Evolutionary conservation across 2,329 filamentous ascomycete genomes (phyloP).

Genomic region (Saccharata proteae): DNA sequence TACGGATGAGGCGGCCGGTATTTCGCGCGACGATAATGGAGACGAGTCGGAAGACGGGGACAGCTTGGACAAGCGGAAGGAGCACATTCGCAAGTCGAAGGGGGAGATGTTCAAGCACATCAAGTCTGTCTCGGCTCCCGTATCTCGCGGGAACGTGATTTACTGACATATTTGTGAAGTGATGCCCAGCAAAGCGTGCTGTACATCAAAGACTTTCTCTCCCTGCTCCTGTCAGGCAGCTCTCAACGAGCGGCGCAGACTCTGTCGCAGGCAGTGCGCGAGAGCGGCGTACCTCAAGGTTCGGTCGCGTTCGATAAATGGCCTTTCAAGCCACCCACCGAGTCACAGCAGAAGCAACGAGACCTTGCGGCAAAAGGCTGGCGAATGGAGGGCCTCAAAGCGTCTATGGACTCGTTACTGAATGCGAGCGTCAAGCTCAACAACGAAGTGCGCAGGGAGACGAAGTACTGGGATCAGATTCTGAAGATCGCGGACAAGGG

Average conservation of each 20-base stretch:
- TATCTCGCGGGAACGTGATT: background rate
- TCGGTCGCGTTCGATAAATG: conserved; percentile 56
- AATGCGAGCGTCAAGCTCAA: conserved; percentile 61
- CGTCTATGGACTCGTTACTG: conserved; percentile 60
- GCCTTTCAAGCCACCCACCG: conserved; percentile 28
- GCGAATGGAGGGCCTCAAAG: conserved; percentile 65
- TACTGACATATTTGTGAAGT: conserved; percentile 14
- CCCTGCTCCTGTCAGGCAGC: conserved; percentile 72
- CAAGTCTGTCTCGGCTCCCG: conserved; percentile 17
- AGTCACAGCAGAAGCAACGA: conserved; percentile 21
- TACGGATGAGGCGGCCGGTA: conserved; percentile 28
- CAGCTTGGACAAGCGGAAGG: conserved; percentile 21
- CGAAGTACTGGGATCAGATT: conserved; percentile 80
- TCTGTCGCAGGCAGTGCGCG: conserved; percentile 58
- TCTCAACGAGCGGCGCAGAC: conserved; percentile 60
- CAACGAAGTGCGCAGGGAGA: conserved; percentile 66
- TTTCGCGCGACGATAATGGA: conserved; percentile 33
- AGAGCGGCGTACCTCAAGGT: conserved; percentile 55
- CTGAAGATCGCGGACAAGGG: conserved; percentile 69
- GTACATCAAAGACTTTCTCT: conserved; percentile 69
- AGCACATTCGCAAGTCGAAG: conserved; percentile 28
- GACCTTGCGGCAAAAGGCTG: conserved; percentile 52
- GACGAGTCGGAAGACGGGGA: conserved; percentile 28
- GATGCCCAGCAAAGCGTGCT: conserved; percentile 49
- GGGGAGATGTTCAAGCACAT: conserved; percentile 30